These are phyloP conservation scores for Coemansia reversa DNA, from an alignment of 192 early-diverging fungal species.

Conservation along the genomic window DNA sequence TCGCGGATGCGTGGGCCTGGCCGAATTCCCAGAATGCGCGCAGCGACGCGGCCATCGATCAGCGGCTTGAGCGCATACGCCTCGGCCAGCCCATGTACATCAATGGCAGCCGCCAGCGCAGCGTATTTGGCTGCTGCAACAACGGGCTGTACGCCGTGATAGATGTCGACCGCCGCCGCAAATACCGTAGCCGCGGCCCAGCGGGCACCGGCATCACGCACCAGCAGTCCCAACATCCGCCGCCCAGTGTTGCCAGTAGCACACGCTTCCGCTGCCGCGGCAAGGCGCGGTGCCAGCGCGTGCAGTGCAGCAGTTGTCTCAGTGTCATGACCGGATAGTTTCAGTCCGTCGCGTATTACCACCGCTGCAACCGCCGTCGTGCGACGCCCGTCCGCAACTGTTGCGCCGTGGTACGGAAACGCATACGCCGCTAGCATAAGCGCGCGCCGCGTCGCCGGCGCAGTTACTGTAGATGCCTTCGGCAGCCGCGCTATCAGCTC, in stretches of 20 bases:
- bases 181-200: slow-evolving; percentile 60
- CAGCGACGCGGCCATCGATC: slow-evolving; percentile 64
- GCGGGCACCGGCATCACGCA: slow-evolving; percentile 58
- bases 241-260: slow-evolving; percentile 12
- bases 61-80: slow-evolving; percentile 45
- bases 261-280: slow-evolving; percentile 6
- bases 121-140: slow-evolving; percentile 26
- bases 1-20: slow-evolving; percentile 69
- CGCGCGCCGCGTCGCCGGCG: slow-evolving; percentile 22
- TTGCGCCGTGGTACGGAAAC: slow-evolving; percentile 56
- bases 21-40: slow-evolving; percentile 62
- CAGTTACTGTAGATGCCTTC: neutral
- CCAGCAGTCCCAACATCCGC: slow-evolving; percentile 57
- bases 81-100: slow-evolving; percentile 17
- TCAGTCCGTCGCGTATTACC: slow-evolving; percentile 64
- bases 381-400: slow-evolving; percentile 52
- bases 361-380: slow-evolving; percentile 43
- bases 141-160: neutral
- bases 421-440: slow-evolving; percentile 61
- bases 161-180: slow-evolving; percentile 51
- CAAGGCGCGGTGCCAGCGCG: slow-evolving; percentile 10
- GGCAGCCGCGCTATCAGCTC: neutral
- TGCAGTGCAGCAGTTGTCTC: slow-evolving; percentile 30
- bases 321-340: slow-evolving; percentile 53
- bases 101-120: slow-evolving; percentile 16